Conservation (phyloP, 345 rosid genomes). For the Clausena lansium region DNA sequence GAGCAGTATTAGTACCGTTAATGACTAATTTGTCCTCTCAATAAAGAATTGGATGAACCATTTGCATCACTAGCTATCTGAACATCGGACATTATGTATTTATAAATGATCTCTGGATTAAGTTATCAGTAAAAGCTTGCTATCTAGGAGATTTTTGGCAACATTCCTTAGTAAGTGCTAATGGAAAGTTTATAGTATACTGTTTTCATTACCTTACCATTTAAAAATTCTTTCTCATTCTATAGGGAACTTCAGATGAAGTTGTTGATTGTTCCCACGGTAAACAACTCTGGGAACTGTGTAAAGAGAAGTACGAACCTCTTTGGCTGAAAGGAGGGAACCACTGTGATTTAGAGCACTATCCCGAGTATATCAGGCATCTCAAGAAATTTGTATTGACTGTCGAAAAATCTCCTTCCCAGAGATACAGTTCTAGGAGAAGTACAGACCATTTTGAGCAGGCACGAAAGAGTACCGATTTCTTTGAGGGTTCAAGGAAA, state of each 20-base stretch:
- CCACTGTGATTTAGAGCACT: slow-evolving; percentile 86
- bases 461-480: slow-evolving; percentile 56
- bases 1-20: background rate
- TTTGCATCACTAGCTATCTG: background rate
- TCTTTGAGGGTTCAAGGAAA: slow-evolving; percentile 67
- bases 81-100: background rate
- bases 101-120: background rate
- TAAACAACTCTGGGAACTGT: slow-evolving; percentile 90
- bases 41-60: background rate
- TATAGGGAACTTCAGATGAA: slow-evolving; percentile 94
- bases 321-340: slow-evolving; percentile 94
- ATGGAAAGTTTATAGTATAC: background rate
- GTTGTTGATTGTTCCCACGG: slow-evolving; percentile 96
- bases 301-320: slow-evolving; percentile 89
- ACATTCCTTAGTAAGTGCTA: background rate
- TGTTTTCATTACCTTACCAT: background rate
- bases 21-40: background rate
- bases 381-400: slow-evolving; percentile 89
- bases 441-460: slow-evolving; percentile 58
- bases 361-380: slow-evolving; percentile 84
- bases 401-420: slow-evolving; percentile 75
- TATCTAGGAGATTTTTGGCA: background rate
- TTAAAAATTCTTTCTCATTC: background rate
- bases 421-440: slow-evolving; percentile 61
- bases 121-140: slow-evolving; percentile 1